phyloP scores from a whole-genome alignment of 768 basidiomycete species.

The Lactifluus subvellereus region DNA sequence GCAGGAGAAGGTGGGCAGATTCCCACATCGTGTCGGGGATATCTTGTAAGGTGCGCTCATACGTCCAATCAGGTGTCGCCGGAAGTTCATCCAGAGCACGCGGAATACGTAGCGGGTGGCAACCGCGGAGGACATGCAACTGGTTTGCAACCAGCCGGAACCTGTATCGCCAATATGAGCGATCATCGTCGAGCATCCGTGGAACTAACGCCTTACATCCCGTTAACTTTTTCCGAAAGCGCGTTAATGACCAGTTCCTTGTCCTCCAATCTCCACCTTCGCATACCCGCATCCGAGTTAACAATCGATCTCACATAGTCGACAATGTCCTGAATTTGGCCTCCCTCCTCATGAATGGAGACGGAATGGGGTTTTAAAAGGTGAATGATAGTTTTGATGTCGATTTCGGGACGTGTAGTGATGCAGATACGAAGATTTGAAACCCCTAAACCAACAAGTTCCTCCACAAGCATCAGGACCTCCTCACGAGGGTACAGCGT shows the following conservation, averaged over 20 bases:
- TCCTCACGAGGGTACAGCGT: not conserved
- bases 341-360: not conserved
- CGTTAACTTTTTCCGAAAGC: not conserved
- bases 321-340: not conserved
- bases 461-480: not conserved
- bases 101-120: not conserved
- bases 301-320: not conserved
- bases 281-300: not conserved
- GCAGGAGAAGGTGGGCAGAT: not conserved
- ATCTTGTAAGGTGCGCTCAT: not conserved
- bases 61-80: not conserved
- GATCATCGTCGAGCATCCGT: not conserved
- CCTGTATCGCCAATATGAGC: not conserved
- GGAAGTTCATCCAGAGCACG: not conserved
- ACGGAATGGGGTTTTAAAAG: not conserved
- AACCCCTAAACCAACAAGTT: not conserved
- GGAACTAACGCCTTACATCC: not conserved
- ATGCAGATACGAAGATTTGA: not conserved
- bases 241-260: not conserved
- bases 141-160: not conserved
- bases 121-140: not conserved
- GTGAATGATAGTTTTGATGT: not conserved
- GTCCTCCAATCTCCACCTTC: not conserved
- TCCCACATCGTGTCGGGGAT: not conserved
- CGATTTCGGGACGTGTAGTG: constrained; percentile 1